Conservation (phyloP, 257 asterid species). For the Nicotiana benthamiana region DNA sequence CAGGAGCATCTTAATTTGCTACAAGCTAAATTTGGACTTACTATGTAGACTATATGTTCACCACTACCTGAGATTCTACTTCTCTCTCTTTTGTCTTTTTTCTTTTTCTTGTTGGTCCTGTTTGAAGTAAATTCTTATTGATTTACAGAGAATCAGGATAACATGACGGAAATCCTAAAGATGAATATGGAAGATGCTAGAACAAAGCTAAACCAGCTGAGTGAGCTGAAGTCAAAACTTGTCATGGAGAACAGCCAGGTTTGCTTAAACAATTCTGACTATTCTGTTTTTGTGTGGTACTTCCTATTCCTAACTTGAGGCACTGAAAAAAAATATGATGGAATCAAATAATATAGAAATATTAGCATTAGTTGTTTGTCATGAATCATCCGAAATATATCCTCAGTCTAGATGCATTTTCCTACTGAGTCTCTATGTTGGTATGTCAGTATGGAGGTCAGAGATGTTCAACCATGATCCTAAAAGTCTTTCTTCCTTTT, state of each 20-base stretch:
- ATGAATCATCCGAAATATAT: background rate
- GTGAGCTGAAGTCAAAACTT: slow-evolving; percentile 38
- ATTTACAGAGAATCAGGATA: slow-evolving; percentile 35
- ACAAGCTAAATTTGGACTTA: background rate
- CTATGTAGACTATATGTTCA: background rate
- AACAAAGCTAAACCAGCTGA: slow-evolving; percentile 42
- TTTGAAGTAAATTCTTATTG: slow-evolving; percentile 12
- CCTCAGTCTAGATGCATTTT: background rate
- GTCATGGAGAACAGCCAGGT: slow-evolving; percentile 53
- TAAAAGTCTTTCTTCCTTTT: background rate
- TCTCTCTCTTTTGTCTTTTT: background rate
- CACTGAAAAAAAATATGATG: background rate
- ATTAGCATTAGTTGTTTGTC: background rate
- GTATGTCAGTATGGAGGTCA: background rate
- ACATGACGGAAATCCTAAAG: slow-evolving; percentile 22
- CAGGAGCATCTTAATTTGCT: background rate
- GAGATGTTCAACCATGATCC: background rate
- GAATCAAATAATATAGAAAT: background rate
- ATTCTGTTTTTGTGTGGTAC: slow-evolving; percentile 1
- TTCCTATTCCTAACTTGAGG: background rate
- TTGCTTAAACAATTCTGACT: slow-evolving; percentile 20
- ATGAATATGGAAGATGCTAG: slow-evolving; percentile 43
- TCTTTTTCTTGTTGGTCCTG: slow-evolving; percentile 5
- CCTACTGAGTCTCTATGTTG: background rate
- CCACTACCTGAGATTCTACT: background rate